A percentile compares a stretch with the other conserved stretches of the same genome.
These are phyloP conservation scores for Teunomyces gatunensis DNA, from an alignment of 805 yeast genomes.

Conservation along the genomic window DNA sequence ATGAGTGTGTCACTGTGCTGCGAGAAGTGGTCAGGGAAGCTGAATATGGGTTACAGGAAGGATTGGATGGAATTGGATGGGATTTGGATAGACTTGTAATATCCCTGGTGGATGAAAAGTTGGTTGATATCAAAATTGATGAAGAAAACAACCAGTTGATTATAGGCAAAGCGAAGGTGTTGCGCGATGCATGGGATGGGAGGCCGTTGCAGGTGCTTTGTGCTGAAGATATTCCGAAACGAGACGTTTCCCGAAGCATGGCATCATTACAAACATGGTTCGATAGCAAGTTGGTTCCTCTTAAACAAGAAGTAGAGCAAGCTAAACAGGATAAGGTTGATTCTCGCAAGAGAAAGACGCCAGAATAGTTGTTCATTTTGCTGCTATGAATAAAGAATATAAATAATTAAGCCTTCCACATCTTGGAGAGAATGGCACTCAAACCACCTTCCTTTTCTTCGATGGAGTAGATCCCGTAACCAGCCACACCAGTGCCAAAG, in stretches of 20 bases:
- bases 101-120: constrained; percentile 21
- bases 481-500: constrained; percentile 61
- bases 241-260: constrained; percentile 17
- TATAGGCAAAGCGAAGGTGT: constrained; percentile 15
- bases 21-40: constrained; percentile 12
- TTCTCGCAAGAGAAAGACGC: constrained; percentile 10
- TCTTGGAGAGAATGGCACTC: constrained; percentile 42
- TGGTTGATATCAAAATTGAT: constrained; percentile 27
- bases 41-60: constrained; percentile 15
- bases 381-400: constrained; percentile 6
- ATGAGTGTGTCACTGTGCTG: constrained; percentile 19
- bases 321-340: constrained; percentile 1
- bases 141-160: constrained; percentile 16
- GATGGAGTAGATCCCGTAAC: constrained; percentile 68
- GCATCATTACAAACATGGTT: constrained; percentile 15
- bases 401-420: constrained; percentile 34
- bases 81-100: constrained; percentile 23
- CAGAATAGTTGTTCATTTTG: constrained; percentile 1
- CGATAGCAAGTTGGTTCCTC: background rate
- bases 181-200: constrained; percentile 34
- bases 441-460: constrained; percentile 70
- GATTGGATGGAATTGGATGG: constrained; percentile 4
- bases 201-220: constrained; percentile 20
- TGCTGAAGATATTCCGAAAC: constrained; percentile 21
- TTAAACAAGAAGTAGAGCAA: background rate